Base-by-base conservation (phyloP, 2,329 filamentous ascomycete genomes). In the Cordyceps javanica region DNA sequence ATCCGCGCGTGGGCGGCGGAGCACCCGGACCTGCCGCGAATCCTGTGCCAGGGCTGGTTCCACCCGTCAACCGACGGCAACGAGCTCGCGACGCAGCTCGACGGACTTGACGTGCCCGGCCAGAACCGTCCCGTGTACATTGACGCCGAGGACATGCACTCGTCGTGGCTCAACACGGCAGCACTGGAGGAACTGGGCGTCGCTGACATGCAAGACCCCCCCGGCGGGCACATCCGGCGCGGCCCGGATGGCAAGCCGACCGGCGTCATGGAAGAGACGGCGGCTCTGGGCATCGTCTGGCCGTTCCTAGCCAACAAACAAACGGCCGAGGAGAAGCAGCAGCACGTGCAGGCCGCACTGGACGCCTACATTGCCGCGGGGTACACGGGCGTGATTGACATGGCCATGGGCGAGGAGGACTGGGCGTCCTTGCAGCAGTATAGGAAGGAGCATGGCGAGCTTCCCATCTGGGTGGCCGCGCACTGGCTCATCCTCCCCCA, bases 401-500 rank as follows among this genome's bases (percentile, higher is more conserved):
- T 81, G 79, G 78, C 78, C 2, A 80, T 80, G 78, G 77, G 80
- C 45, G 72, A 77, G 21, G 73, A 70, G 30, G 70, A 71, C 0
- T 81, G 78, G 78, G 70, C 72, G 23, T 65, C 66, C 0, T 67
- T 80, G 0, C 66, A 73, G 2, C 68, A 70, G 0, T 64, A 78
- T 0, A 70, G 65, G 8, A 59, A 65, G 14, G 62, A 64, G n/a
- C 68, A 70, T 1, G 63, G 62, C 9, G 61, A 64, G 0, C 53
- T 74, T 0, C 71, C 76, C 0, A 64, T 81, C 10, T 70, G 75
- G 19, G 63, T 81, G 2, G 76, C 75, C 19, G 77, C 78, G 5
- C 75, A 81, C 61, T 81, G 78, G 77, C 70, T 77, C 57, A 75
- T 80, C 63, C 62, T 65, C 36, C 72, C 77, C 13, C 61, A 71